A percentile compares a stretch with the other conserved stretches of the same genome.
These are phyloP conservation scores for Camellia sinensis DNA, from an alignment of 148 eudicot species.

Conservation along the genomic window DNA sequence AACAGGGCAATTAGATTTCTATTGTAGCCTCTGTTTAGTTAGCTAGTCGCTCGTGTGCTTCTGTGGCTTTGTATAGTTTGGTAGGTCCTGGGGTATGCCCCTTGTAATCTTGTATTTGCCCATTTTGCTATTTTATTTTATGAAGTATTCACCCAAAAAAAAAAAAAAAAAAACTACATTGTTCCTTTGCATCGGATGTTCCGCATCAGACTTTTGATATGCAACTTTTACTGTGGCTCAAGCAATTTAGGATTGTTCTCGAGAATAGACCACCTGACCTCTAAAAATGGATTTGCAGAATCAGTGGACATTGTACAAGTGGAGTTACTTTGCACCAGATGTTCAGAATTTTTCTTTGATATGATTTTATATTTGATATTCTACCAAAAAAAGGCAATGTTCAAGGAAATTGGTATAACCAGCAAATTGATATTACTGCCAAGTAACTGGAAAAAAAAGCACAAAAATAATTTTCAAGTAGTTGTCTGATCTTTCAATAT, in stretches of 20 bases:
- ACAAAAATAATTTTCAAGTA: neutral
- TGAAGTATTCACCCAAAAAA: no score
- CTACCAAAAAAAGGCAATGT: neutral
- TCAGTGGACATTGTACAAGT: neutral
- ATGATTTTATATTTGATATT: neutral
- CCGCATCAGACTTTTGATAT: neutral
- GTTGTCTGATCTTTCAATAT: neutral
- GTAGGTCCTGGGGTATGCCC: no score
- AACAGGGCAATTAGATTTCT: no score
- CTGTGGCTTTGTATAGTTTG: no score
- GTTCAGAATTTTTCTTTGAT: neutral
- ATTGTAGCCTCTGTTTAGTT: no score
- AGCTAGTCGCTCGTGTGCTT: no score
- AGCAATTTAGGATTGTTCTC: neutral
- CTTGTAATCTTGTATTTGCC: no score
- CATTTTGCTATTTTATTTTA: no score
- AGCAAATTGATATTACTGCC: neutral
- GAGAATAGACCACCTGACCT: neutral
- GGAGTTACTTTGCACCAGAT: conserved; percentile 1
- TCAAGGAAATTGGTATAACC: neutral
- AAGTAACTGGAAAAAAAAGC: neutral
- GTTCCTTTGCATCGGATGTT: conserved; percentile 5
- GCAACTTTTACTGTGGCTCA: neutral
- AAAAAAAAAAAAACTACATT: neutral
- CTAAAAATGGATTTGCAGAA: neutral